Evolutionary conservation across 495 filamentous ascomycete species (phyloP).

Genomic region (Chaetomium fimeti): DNA sequence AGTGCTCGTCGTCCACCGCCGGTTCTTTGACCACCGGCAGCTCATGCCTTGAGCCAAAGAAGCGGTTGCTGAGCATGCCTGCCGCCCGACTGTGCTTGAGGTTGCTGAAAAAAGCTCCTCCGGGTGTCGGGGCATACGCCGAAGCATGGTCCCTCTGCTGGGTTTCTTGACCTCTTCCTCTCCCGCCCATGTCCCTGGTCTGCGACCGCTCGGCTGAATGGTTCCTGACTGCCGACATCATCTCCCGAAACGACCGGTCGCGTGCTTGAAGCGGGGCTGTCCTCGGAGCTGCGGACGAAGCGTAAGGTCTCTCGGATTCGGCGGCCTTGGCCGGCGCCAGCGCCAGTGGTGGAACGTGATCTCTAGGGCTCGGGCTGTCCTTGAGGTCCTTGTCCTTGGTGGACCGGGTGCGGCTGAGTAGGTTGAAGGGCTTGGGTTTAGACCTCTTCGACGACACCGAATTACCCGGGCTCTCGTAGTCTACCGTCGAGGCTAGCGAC

Average conservation of each 20-base stretch:
- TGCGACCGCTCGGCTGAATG: conserved; percentile 63
- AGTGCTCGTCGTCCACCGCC: conserved; percentile 67
- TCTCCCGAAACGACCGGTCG: conserved; percentile 62
- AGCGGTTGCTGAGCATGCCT: conserved; percentile 71
- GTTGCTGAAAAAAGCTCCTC: conserved; percentile 66
- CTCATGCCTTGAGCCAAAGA: conserved; percentile 71
- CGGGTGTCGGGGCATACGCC: conserved; percentile 63
- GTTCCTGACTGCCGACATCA: conserved; percentile 61
- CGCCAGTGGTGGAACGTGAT: conserved; percentile 36
- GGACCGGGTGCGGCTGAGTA: conserved; percentile 67
- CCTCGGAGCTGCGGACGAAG: conserved; percentile 31
- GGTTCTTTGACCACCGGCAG: conserved; percentile 66
- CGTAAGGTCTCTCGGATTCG: conserved; percentile 44
- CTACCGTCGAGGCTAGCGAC: conserved; percentile 42
- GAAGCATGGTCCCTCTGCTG: conserved; percentile 39
- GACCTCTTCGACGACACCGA: conserved; percentile 38
- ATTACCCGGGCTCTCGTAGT: conserved; percentile 39
- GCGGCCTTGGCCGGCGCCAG: conserved; percentile 34
- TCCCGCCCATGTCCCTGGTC: conserved; percentile 38
- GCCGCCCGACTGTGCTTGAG: conserved; percentile 74
- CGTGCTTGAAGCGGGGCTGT: conserved; percentile 61
- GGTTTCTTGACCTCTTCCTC: conserved; percentile 48
- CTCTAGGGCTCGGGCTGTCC: conserved; percentile 44
- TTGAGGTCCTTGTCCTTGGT: conserved; percentile 56
- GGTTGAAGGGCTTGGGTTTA: conserved; percentile 57